These are phyloP conservation scores for Phytopythium kandeliae DNA, from an alignment of 352 stramenopile species.

Conservation along the genomic window DNA sequence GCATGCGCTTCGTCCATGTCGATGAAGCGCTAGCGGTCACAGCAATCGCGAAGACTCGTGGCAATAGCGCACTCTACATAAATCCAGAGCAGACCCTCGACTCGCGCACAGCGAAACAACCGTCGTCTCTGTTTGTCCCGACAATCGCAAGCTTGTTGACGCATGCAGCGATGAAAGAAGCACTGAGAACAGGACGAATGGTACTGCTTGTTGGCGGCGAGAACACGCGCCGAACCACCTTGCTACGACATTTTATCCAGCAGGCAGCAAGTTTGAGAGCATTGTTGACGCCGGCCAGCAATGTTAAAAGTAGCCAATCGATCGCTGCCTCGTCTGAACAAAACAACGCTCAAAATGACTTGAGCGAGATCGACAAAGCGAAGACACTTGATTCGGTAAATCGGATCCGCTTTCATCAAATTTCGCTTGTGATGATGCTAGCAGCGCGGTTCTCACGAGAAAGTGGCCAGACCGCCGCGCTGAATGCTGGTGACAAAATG, in stretches of 20 bases:
- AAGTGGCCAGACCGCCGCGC: not conserved
- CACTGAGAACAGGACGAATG: constrained; percentile 23
- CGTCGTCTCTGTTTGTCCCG: constrained; percentile 28
- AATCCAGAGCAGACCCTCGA: not conserved
- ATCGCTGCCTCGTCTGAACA: not conserved
- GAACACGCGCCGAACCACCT: constrained; percentile 22
- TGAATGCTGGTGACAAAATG: not conserved
- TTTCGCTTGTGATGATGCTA: constrained; percentile 32
- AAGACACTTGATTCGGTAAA: constrained; percentile 30
- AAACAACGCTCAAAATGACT: not conserved
- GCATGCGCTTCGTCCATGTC: constrained; percentile 22
- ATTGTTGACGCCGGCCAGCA: not conserved
- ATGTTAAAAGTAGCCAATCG: not conserved
- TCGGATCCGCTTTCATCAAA: constrained; percentile 36
- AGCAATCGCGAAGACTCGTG: not conserved
- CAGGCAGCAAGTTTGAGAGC: constrained; percentile 13
- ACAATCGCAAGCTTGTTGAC: constrained; percentile 31
- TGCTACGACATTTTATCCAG: constrained; percentile 28
- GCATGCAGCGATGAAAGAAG: constrained; percentile 36
- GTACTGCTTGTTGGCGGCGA: constrained; percentile 30
- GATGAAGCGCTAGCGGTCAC: not conserved
- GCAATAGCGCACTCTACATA: not conserved
- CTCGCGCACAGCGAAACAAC: not conserved
- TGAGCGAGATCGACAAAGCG: constrained; percentile 5
- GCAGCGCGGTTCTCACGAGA: constrained; percentile 18